Percentiles rank a stretch among this genome's conserved stretches.
Conservation (phyloP, 1,139 yeast genomes). For the Pneumocystis oryctolagi region DNA sequence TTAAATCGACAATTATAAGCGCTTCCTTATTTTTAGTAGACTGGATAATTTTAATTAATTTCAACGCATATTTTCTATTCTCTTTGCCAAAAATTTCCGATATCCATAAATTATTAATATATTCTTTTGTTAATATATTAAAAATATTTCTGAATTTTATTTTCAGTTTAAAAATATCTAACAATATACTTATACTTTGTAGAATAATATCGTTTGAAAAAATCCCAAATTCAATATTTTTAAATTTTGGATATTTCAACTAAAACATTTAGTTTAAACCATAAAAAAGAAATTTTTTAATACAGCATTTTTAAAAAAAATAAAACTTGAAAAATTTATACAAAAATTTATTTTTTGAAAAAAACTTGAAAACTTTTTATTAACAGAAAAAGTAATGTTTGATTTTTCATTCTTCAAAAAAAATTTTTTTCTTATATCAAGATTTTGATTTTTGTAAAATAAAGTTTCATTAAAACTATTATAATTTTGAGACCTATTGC, state of each 20-base stretch:
- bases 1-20: slow-evolving; percentile 37
- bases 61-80: not conserved
- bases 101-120: not conserved
- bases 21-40: slow-evolving; percentile 44
- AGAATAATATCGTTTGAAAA: not conserved
- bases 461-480: not conserved
- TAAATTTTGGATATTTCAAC: not conserved
- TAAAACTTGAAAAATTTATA: not conserved
- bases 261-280: not conserved
- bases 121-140: not conserved
- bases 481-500: not conserved
- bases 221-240: not conserved
- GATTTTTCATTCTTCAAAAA: not conserved
- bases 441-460: not conserved
- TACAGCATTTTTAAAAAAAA: not conserved
- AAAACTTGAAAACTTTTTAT: not conserved
- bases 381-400: not conserved
- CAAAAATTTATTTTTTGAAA: not conserved
- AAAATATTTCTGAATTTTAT: not conserved
- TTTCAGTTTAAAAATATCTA: not conserved
- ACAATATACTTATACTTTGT: not conserved
- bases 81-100: not conserved
- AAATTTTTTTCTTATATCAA: not conserved
- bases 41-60: slow-evolving; percentile 28
- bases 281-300: not conserved